A percentile compares a stretch with the other conserved stretches of the same genome.
Evolutionary conservation across 345 rosid species (phyloP).

Genomic region (Eutrema heterophyllum): DNA sequence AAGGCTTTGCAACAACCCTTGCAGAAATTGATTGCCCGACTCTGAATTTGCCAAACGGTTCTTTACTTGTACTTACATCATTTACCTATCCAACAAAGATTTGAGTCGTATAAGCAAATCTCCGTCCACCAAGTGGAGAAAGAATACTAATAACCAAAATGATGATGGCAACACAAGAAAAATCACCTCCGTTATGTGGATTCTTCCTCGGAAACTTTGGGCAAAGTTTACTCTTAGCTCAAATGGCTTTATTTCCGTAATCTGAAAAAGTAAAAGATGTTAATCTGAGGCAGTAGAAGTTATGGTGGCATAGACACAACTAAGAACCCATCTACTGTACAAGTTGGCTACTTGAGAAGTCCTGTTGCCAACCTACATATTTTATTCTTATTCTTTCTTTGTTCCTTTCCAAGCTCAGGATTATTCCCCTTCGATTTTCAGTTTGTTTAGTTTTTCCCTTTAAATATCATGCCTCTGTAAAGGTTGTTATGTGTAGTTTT

Average conservation of each 20-base stretch:
- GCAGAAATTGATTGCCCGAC: conserved; percentile 88
- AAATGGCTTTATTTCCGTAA: conserved; percentile 81
- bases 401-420: too few species aligned
- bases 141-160: conserved; percentile 4
- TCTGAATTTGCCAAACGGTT: conserved; percentile 63
- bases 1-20: conserved; percentile 57
- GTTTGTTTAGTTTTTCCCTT: not conserved
- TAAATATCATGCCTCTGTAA: not conserved
- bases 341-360: not conserved
- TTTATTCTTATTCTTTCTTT: too few species aligned
- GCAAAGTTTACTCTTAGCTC: conserved; percentile 87
- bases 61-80: conserved; percentile 43
- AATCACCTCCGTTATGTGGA: conserved; percentile 88
- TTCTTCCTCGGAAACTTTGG: conserved; percentile 66
- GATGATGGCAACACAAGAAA: conserved; percentile 17
- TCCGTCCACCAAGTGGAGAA: not conserved
- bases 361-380: too few species aligned
- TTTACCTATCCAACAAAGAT: conserved; percentile 46
- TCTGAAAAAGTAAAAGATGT: conserved; percentile 40
- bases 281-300: conserved; percentile 11
- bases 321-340: not conserved
- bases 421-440: too few species aligned
- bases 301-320: not conserved
- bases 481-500: not conserved
- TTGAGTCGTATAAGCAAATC: conserved; percentile 7